Percentiles rank a stretch among this genome's conserved stretches.
Evolutionary conservation across 805 yeast species (phyloP).

Genomic region (Komagataella phaffii): DNA sequence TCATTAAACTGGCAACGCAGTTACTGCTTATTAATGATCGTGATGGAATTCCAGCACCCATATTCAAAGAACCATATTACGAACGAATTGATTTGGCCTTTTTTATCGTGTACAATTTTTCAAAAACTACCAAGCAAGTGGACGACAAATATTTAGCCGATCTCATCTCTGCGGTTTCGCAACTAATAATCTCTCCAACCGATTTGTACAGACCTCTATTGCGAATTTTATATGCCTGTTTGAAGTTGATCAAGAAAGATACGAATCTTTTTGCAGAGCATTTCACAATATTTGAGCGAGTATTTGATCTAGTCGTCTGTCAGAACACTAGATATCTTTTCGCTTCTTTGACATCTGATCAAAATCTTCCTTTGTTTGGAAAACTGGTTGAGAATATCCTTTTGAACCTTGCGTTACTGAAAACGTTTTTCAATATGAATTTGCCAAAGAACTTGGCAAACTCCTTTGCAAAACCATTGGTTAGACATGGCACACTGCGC

Average conservation of each 20-base stretch:
- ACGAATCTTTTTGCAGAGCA: slow-evolving; percentile 27
- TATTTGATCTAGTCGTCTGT: slow-evolving; percentile 51
- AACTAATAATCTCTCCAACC: slow-evolving; percentile 31
- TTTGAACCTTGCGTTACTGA: slow-evolving; percentile 49
- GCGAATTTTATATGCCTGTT: slow-evolving; percentile 37
- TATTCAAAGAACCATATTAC: slow-evolving; percentile 36
- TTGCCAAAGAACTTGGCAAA: slow-evolving; percentile 32
- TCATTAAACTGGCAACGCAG: slow-evolving; percentile 24
- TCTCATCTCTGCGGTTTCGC: slow-evolving; percentile 27
- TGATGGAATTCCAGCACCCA: slow-evolving; percentile 35
- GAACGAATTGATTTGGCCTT: slow-evolving; percentile 60
- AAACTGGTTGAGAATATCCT: slow-evolving; percentile 53
- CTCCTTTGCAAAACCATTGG: slow-evolving; percentile 37
- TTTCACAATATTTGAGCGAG: slow-evolving; percentile 37
- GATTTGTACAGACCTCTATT: slow-evolving; percentile 46
- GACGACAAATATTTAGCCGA: slow-evolving; percentile 24
- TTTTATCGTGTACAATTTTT: slow-evolving; percentile 25
- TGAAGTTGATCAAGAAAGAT: slow-evolving; percentile 28
- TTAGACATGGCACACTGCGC: slow-evolving; percentile 46
- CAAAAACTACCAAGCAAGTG: slow-evolving; percentile 12
- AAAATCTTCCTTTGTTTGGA: slow-evolving; percentile 15
- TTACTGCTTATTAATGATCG: slow-evolving; percentile 38
- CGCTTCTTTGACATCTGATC: slow-evolving; percentile 7
- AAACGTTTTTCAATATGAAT: slow-evolving; percentile 36
- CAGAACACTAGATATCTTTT: slow-evolving; percentile 33